Conservation (phyloP, 768 basidiomycete species). For the Lactarius hatsudake region DNA sequence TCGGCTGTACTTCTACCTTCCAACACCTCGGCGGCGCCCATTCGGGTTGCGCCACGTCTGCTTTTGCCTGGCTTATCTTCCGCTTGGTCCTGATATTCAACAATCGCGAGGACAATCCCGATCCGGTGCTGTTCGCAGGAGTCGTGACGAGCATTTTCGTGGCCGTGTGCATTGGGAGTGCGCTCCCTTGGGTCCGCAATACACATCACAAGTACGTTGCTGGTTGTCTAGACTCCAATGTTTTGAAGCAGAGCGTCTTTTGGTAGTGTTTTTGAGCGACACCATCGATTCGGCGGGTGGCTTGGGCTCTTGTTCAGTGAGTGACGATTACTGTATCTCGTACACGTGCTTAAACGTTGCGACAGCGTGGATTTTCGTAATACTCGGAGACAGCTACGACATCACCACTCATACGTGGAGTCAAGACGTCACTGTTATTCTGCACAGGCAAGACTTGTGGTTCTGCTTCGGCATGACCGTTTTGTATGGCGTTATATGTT, state of each 20-base stretch:
- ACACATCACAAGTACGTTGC: constrained; percentile 70
- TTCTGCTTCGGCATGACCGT: constrained; percentile 69
- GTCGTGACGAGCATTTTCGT: constrained; percentile 56
- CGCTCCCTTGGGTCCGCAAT: constrained; percentile 78
- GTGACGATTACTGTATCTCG: constrained; percentile 26
- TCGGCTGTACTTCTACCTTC: constrained; percentile 37
- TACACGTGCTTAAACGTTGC: neutral
- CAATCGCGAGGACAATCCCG: constrained; percentile 47
- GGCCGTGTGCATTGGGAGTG: constrained; percentile 57
- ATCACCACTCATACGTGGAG: constrained; percentile 54
- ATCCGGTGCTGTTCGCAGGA: constrained; percentile 59
- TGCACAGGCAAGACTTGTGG: constrained; percentile 77
- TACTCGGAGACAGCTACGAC: constrained; percentile 64
- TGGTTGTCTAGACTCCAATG: neutral
- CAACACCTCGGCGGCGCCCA: constrained; percentile 78
- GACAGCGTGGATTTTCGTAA: constrained; percentile 60
- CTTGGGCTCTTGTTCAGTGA: constrained; percentile 52
- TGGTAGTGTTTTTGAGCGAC: constrained; percentile 69
- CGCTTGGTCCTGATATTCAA: constrained; percentile 58
- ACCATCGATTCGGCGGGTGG: constrained; percentile 80
- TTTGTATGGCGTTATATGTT: constrained; percentile 43
- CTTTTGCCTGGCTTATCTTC: constrained; percentile 65
- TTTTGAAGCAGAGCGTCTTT: constrained; percentile 11
- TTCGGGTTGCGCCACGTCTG: constrained; percentile 69
- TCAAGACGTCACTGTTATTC: constrained; percentile 48